Conservation (phyloP, 306 rosid species). For the Medicago ruthenica region DNA sequence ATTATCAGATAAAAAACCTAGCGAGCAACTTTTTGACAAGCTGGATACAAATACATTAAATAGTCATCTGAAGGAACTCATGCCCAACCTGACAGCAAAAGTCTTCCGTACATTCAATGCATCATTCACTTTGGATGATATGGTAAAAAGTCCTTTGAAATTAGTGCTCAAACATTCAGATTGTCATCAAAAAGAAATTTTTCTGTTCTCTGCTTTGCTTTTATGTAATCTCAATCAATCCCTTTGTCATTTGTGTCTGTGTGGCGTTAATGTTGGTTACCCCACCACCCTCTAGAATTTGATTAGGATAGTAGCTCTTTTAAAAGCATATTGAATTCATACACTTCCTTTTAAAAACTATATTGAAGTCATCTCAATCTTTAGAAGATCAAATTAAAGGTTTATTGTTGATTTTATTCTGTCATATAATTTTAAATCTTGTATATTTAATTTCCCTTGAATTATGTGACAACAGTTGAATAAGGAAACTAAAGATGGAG, state of each 20-base stretch:
- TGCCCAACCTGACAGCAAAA: constrained; percentile 98
- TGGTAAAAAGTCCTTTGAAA: constrained; percentile 54
- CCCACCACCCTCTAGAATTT: neutral
- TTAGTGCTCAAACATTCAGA: constrained; percentile 3
- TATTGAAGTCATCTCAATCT: neutral
- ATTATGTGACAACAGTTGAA: constrained; percentile 64
- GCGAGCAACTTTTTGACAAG: constrained; percentile 81
- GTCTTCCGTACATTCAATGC: constrained; percentile 98
- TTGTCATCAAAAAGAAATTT: constrained; percentile 16
- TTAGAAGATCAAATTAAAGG: neutral
- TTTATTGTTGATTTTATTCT: neutral
- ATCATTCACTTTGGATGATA: constrained; percentile 87
- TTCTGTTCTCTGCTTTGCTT: constrained; percentile 1
- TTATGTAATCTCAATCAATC: neutral
- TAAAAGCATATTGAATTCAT: neutral
- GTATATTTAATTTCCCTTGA: constrained; percentile 35
- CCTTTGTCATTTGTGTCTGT: neutral
- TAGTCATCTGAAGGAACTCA: constrained; percentile 91
- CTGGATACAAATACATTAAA: constrained; percentile 88
- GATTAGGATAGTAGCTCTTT: constrained; percentile 1
- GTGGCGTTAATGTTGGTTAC: neutral
- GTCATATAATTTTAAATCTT: constrained; percentile 14
- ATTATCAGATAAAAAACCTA: constrained; percentile 70
- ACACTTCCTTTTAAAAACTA: neutral
- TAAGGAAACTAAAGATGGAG: constrained; percentile 75